These are phyloP conservation scores for Plasmodium yoelii DNA, from an alignment of 169 alveolate species.

Conservation along the genomic window DNA sequence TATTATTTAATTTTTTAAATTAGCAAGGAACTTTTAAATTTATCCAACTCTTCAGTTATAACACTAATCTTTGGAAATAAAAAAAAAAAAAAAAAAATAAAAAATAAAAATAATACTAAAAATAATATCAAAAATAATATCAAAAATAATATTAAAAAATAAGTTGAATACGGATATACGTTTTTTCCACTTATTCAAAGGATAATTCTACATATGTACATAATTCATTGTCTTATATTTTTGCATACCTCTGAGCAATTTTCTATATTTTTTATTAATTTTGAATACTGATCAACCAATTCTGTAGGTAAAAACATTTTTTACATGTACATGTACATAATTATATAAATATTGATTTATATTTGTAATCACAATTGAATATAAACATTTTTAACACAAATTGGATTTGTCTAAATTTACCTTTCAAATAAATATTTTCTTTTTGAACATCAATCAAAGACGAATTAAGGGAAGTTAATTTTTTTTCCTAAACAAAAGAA, in stretches of 20 bases:
- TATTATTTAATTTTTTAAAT: conserved; percentile 9
- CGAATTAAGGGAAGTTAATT: conserved; percentile 28
- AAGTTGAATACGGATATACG: background rate
- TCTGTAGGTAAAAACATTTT: conserved; percentile 20
- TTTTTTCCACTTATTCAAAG: background rate
- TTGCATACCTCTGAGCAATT: conserved; percentile 37
- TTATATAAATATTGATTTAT: no score
- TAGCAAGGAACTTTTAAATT: conserved; percentile 33
- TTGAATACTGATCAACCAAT: conserved; percentile 30
- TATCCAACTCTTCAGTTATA: conserved; percentile 32
- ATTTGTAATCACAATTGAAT: no score
- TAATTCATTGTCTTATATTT: background rate
- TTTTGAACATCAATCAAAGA: conserved; percentile 56
- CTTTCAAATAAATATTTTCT: conserved; percentile 39
- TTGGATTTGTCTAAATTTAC: conserved; percentile 3
- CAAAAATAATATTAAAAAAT: background rate
- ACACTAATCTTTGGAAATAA: conserved; percentile 20
- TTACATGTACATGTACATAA: background rate
- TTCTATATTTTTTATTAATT: conserved; percentile 23
- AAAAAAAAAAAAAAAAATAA: no score
- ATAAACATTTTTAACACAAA: background rate
- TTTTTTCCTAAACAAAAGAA: conserved; percentile 12
- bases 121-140: background rate
- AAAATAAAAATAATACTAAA: background rate
- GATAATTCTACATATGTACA: background rate